Evolutionary conservation across 352 stramenopile genomes (phyloP), one percentile per base, ranked within the genome.

Genomic region (Phytophthora pluvialis): DNA sequence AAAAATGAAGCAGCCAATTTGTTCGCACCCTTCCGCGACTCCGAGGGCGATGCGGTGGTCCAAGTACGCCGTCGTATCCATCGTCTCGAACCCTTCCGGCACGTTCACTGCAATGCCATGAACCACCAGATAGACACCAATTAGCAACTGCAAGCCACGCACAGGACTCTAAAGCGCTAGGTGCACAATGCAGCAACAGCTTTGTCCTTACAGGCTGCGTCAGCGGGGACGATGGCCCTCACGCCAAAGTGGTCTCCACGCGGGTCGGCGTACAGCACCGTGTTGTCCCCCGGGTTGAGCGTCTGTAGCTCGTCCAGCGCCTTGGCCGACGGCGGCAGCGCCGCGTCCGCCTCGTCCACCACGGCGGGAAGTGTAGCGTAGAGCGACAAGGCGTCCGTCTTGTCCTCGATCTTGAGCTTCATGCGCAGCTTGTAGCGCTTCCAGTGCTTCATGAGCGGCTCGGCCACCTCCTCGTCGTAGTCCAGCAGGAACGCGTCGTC

Each of bases 371-470:
- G 56, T 18, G 84, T 79, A 10, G 75, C 64, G 40, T 84, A 86
- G 32, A 81, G 48, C n/a, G 50, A 48, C 7, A 89, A 68, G 4
- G 64, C 64, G 28, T 91, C 77, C 31, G 70, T 89, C 63, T 78
- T 83, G 64, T 92, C 83, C 54, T 93, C 78, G 29, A 95, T 75
- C 48, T 68, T 81, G 21, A 90, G 50, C 52, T 94, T 95, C 80
- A 94, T 91, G 26, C 88, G 86, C 66, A 96, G 50, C 51, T 95
- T 96, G 78, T 96, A 96, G 48, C 87, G 80, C 71, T 92, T 94
- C 82, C 85, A 93, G 73, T 95, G 86, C 69, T 96, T 95, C 49
- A 74, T 64, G 28, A 94, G 54, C 5, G 89, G 51, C 5, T 86
- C 78, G 11, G 75, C 64, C 32, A 93, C 71, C 16, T 62, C 58